phyloP scores from a whole-genome alignment of 345 rosid genomes.

The Eutrema heterophyllum region DNA sequence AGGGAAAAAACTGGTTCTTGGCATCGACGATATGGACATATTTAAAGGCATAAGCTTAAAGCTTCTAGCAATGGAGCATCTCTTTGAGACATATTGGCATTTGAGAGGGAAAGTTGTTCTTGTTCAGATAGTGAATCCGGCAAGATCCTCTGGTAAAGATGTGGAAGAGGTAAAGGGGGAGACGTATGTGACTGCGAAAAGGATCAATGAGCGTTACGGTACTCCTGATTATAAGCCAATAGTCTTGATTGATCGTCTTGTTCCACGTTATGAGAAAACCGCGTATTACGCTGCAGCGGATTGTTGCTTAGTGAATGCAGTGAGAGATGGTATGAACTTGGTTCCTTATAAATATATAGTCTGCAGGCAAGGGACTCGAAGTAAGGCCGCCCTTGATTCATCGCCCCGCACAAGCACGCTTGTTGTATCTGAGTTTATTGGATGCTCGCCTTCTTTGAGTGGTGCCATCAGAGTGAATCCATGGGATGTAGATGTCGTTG shows the following conservation, averaged over 20 bases:
- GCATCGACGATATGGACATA: conserved; percentile 45
- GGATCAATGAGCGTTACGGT: conserved; percentile 37
- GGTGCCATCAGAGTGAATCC: conserved; percentile 49
- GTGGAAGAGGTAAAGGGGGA: conserved; percentile 33
- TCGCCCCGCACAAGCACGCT: conserved; percentile 31
- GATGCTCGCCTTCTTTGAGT: conserved; percentile 47
- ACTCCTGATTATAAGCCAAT: conserved; percentile 32
- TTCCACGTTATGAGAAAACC: conserved; percentile 35
- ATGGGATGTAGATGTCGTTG: conserved; percentile 39
- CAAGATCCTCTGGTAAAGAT: conserved; percentile 38
- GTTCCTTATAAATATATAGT: conserved; percentile 42
- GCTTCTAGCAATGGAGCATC: conserved; percentile 40
- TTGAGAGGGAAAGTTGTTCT: conserved; percentile 32
- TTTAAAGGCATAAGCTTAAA: conserved; percentile 43
- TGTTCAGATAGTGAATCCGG: conserved; percentile 42
- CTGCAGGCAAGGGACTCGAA: conserved; percentile 32
- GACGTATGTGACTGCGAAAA: conserved; percentile 28
- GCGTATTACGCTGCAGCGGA: conserved; percentile 42
- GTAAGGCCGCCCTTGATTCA: conserved; percentile 4
- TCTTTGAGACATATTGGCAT: conserved; percentile 25
- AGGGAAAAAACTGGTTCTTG: conserved; percentile 37
- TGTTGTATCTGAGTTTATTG: conserved; percentile 43
- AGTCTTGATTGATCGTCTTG: conserved; percentile 33
- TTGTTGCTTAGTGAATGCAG: conserved; percentile 40
- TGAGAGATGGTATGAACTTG: conserved; percentile 49